Base-by-base conservation (phyloP, 2,329 filamentous ascomycete genomes). In the Pseudopyrenochaeta lycopersici region DNA sequence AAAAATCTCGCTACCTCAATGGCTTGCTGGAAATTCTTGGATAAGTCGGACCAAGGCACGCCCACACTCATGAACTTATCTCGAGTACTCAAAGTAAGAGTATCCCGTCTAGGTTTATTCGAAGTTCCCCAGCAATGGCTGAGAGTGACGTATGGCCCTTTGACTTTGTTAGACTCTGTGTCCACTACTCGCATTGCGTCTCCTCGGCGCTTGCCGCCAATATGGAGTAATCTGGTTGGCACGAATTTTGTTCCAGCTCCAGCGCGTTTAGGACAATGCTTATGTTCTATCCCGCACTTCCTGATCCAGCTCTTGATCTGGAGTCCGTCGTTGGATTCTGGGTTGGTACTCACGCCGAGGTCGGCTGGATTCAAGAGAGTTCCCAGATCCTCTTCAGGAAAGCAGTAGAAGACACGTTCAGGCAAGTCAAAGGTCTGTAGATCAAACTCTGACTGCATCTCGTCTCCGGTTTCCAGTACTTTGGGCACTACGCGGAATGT, bases 1-100 rank as follows among this genome's bases (percentile, higher is more conserved):
- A 69, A 42, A 31, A 63, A 60, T 4, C 61, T 36, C 9, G 60
- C 56, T 12, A 68, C 58, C 2, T 46, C 41, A 42, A 69, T 67
- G 9, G 66, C 64, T 40, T 69, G 30, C 21, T 58, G 47, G 40
- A 69, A 69, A 38, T 65, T 69, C 2, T 29, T 39, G 0, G 64
- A 40, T 1, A 70, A 44, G 10, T 56, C 27, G n/a, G 36, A 17
- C 32, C 52, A 54, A 10, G 27, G 44, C 1, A 56, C 27, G 15
- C 52, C 56, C 4, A 10, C 47, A 38, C 30, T 20, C 21, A 41
- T 33, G 14, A 38, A 44, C 15, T 43, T 14, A 15, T 17, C 14
- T 32, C 35, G 21, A 32, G 18, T 31, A 15, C 43, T 21, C 7
- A 36, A 17, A 4, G 27, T 23, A 4, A 46, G 29, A 7, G 20